Evolutionary conservation across 495 filamentous ascomycete species (phyloP), one percentile per base, ranked within the genome.

Genomic region (Xylaria palmicola): DNA sequence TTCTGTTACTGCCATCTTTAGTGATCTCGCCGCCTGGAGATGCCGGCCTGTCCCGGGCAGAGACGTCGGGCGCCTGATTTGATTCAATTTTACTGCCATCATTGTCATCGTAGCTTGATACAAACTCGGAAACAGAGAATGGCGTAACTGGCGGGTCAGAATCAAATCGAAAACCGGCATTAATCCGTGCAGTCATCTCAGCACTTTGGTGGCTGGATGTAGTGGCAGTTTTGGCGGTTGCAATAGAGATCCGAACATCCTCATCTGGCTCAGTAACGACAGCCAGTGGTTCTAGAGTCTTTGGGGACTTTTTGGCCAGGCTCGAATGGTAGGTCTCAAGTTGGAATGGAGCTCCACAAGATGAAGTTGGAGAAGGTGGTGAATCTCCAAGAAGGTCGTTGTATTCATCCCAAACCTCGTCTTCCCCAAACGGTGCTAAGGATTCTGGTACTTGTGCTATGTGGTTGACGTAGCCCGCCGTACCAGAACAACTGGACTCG

Each of bases 391-490:
- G 83, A 15, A 96, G 78, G 68, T 98, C 94, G 70, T 97, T 88
- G 63, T 94, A 98, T 72, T 98, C 92, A 39, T 89, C 85, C 94
- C 94, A 98, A 17, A 97, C 82, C 67, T 98, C 94, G 66, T 98
- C 94, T 64, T 92, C 88, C 15, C 78, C 86, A 5, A 86, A 79
- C 7, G 80, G 84, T 7, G 83, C 81, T 29, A 74, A 79, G 10
- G 83, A 77, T 15, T 74, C 69, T 5, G 88, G 89, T 39, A 88
- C 70, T 4, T 89, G 73, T 24, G 88, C 88, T 10, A 83, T 88
- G 6, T 85, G 81, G 62, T 72, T 79, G 36, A 74, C 60, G 7
- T 76, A 58, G 24, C 24, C 27, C 4, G 20, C 15, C 12, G 40
- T 29, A n/a, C 81, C 81, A 0, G 85, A 86, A 17, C 88, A 91